Conservation (phyloP, 1,284 basidiomycete genomes). For the Boletus semigastroideus region DNA sequence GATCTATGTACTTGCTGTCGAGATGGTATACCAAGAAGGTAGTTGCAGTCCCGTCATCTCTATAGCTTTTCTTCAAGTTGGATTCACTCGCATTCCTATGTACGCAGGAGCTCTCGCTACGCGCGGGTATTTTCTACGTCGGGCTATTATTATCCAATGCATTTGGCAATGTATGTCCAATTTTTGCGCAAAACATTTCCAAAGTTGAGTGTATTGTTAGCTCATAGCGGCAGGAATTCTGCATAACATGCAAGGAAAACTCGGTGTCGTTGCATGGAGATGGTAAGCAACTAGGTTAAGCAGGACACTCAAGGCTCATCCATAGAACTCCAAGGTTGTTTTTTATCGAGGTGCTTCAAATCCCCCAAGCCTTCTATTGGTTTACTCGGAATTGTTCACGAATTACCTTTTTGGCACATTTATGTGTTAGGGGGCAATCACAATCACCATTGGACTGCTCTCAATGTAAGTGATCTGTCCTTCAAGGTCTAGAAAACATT, state of each 20-base stretch:
- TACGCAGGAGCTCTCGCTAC: slow-evolving; percentile 60
- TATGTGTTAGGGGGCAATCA: slow-evolving; percentile 50
- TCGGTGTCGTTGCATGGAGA: slow-evolving; percentile 70
- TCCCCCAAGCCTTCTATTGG: not conserved
- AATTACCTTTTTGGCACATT: not conserved
- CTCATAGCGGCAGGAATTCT: slow-evolving; percentile 71
- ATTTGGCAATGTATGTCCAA: slow-evolving; percentile 59
- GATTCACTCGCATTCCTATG: not conserved
- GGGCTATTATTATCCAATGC: slow-evolving; percentile 74
- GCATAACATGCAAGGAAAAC: slow-evolving; percentile 62
- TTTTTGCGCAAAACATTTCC: slow-evolving; percentile 7
- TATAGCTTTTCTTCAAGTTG: not conserved
- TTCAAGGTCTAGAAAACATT: not conserved
- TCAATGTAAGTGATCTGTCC: slow-evolving; percentile 45
- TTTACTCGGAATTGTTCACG: not conserved
- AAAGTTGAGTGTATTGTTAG: slow-evolving; percentile 29
- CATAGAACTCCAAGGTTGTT: slow-evolving; percentile 44
- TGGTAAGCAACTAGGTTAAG: slow-evolving; percentile 43
- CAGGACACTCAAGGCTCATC: not conserved
- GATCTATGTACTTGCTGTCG: slow-evolving; percentile 59
- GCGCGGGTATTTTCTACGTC: slow-evolving; percentile 67
- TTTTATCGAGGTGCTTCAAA: slow-evolving; percentile 53
- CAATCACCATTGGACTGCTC: slow-evolving; percentile 54
- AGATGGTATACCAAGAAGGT: slow-evolving; percentile 68
- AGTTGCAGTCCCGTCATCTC: not conserved